phyloP scores from a whole-genome alignment of 305 asterid genomes.

The Salvia sclarea region DNA sequence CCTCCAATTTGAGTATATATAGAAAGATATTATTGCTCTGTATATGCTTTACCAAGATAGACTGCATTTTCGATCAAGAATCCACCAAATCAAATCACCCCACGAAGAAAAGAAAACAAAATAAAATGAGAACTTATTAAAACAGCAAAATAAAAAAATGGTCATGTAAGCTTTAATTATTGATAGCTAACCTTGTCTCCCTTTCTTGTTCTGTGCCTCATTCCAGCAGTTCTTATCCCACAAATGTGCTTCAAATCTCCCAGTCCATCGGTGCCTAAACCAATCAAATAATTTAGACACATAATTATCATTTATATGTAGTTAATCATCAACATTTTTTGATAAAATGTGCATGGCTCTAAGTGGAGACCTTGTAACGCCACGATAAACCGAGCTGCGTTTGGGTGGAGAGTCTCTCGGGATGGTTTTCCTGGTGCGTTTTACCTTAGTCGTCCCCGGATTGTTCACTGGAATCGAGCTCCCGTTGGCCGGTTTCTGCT shows the following conservation, averaged over 20 bases:
- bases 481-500: slow-evolving; percentile 38
- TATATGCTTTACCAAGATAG: slow-evolving; percentile 78
- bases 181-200: slow-evolving; percentile 71
- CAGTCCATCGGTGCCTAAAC: slow-evolving; percentile 88
- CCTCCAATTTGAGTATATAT: no score
- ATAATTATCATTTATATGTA: not conserved
- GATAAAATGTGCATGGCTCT: not conserved
- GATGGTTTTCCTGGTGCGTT: slow-evolving; percentile 78
- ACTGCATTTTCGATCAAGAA: slow-evolving; percentile 50
- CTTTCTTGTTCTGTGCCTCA: slow-evolving; percentile 87
- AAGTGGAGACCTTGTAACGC: slow-evolving; percentile 63
- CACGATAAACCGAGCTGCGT: slow-evolving; percentile 77
- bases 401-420: slow-evolving; percentile 84
- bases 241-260: slow-evolving; percentile 87
- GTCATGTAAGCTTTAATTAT: no score
- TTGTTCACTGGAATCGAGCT: slow-evolving; percentile 32
- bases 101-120: slow-evolving; percentile 8
- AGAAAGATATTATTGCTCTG: not conserved
- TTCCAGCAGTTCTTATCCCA: slow-evolving; percentile 96
- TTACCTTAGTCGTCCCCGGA: slow-evolving; percentile 42
- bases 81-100: slow-evolving; percentile 29
- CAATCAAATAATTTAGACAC: not conserved
- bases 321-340: not conserved
- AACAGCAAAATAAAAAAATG: not conserved
- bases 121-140: not conserved